Conservation (phyloP, 768 basidiomycete species). For the Boletus vermiculosoides region DNA sequence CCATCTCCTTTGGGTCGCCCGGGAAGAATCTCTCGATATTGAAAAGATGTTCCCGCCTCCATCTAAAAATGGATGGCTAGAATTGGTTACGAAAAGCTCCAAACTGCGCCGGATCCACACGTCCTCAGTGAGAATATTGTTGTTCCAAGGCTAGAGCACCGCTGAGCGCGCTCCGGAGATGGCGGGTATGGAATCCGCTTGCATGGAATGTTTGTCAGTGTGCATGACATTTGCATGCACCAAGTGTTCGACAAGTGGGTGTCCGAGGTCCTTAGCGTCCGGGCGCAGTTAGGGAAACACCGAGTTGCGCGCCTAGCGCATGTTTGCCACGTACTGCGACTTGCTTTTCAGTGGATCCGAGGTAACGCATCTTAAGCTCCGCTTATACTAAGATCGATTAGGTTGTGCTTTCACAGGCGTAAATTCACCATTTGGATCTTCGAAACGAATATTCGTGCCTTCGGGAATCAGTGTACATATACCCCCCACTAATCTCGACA, state of each 20-base stretch:
- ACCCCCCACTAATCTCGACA: slow-evolving; percentile 1
- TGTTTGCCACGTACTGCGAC: not conserved
- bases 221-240: no score
- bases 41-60: not conserved
- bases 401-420: slow-evolving; percentile 15
- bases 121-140: not conserved
- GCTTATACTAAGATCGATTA: slow-evolving; percentile 9
- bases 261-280: slow-evolving; percentile 1
- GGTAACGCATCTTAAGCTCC: slow-evolving; percentile 12
- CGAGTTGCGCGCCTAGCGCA: slow-evolving; percentile 1
- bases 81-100: not conserved
- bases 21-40: not conserved
- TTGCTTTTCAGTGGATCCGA: not conserved
- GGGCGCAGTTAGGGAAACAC: not conserved
- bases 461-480: slow-evolving; percentile 10
- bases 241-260: not conserved
- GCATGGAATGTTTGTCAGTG: not conserved
- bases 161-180: not conserved
- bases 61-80: not conserved
- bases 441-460: slow-evolving; percentile 10
- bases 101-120: not conserved
- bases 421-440: not conserved
- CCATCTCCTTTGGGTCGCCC: not conserved
- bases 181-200: not conserved
- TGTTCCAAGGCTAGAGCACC: not conserved